These are phyloP conservation scores for Lactarius trivialis DNA, from an alignment of 768 basidiomycete genomes.

Conservation along the genomic window DNA sequence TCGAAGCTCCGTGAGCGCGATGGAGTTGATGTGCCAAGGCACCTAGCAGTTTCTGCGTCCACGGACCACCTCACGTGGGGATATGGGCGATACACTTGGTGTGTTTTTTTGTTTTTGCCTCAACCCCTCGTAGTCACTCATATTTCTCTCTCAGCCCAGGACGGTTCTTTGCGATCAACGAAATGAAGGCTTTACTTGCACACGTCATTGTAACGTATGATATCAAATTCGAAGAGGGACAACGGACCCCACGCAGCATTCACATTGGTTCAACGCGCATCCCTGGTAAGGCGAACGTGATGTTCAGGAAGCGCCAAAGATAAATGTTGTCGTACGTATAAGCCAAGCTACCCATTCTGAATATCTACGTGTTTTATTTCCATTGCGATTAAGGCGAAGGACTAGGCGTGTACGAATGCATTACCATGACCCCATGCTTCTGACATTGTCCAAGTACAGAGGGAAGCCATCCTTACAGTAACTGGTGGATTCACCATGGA, in stretches of 20 bases:
- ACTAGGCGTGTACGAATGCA: too few relatives aligned
- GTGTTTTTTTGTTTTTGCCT: not conserved
- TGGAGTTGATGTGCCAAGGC: constrained; percentile 14
- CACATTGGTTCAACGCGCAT: not conserved
- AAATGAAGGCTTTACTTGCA: constrained; percentile 27
- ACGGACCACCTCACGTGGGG: constrained; percentile 30
- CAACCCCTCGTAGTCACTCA: not conserved
- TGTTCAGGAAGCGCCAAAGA: constrained; percentile 25
- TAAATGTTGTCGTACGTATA: not conserved
- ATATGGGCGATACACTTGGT: constrained; percentile 29
- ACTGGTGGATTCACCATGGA: too few relatives aligned
- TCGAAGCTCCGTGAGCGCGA: constrained; percentile 26
- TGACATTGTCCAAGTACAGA: too few relatives aligned
- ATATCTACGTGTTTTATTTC: too few relatives aligned
- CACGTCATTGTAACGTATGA: constrained; percentile 26
- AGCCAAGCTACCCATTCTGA: too few relatives aligned
- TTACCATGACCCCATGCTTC: too few relatives aligned
- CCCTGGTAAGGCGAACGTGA: constrained; percentile 17
- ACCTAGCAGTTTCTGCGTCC: constrained; percentile 27
- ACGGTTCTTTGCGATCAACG: constrained; percentile 26
- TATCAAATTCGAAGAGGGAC: constrained; percentile 23
- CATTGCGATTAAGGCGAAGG: too few relatives aligned
- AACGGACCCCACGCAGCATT: constrained; percentile 4
- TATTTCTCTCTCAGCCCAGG: constrained; percentile 22
- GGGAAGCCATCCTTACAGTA: too few relatives aligned